These are phyloP conservation scores for Krasilnikovozyma curviuscula DNA, from an alignment of 768 basidiomycete genomes.

Conservation along the genomic window DNA sequence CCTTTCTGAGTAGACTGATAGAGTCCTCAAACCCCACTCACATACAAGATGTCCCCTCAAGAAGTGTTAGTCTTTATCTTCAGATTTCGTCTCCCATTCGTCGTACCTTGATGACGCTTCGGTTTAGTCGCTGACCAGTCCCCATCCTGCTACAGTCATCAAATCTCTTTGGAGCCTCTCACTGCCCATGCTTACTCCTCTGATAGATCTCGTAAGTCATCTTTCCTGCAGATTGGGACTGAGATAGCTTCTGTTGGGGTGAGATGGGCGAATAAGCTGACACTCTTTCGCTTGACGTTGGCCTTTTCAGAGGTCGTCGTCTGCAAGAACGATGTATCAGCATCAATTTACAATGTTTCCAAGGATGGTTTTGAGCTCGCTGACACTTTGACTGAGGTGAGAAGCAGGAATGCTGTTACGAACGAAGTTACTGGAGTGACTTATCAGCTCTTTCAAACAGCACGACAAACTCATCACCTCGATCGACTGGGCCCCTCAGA, in stretches of 20 bases:
- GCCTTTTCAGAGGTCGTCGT: conserved; percentile 56
- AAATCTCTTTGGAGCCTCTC: conserved; percentile 61
- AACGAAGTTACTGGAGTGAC: not conserved
- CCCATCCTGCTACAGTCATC: conserved; percentile 26
- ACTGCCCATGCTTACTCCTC: conserved; percentile 81
- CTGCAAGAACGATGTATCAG: conserved; percentile 75
- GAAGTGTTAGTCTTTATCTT: conserved; percentile 32
- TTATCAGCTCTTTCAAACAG: conserved; percentile 29
- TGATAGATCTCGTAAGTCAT: conserved; percentile 57
- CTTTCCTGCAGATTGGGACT: not conserved
- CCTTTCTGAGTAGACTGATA: conserved; percentile 49
- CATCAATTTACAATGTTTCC: conserved; percentile 51
- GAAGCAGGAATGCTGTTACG: conserved; percentile 12
- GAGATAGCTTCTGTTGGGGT: not conserved
- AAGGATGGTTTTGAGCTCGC: conserved; percentile 26
- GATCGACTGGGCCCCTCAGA: conserved; percentile 93
- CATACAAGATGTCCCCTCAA: conserved; percentile 36
- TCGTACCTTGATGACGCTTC: not conserved
- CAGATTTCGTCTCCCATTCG: not conserved
- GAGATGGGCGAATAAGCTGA: conserved; percentile 4
- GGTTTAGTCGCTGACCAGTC: not conserved
- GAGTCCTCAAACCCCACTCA: conserved; percentile 38
- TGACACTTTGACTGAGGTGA: conserved; percentile 70
- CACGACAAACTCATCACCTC: conserved; percentile 96
- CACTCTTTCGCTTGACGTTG: not conserved